Base-by-base conservation (phyloP, 1,284 basidiomycete species). In the Cryptococcus sp. region DNA sequence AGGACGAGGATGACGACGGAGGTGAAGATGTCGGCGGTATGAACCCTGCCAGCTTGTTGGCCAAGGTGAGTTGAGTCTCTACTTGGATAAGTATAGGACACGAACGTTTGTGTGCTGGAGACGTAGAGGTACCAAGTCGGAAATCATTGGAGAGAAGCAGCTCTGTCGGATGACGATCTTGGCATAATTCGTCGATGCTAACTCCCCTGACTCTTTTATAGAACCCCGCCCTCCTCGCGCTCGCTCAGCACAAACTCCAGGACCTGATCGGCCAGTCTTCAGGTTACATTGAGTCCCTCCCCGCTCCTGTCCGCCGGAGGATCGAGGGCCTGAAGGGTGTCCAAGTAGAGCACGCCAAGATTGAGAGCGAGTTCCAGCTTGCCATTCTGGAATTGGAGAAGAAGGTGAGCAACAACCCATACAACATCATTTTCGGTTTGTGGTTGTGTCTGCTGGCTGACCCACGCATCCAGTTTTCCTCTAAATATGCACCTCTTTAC, bases 351-450 rank as follows among this genome's bases (percentile, higher is more conserved):
- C 93, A 97, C 80, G 87, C 87, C 70, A 90, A 93, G 76, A 85
- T 98, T 57, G 92, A 97, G 79, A 89, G 89, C 73, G 86, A 94
- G 82, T 96, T 95, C 85, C 97, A 98, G 81, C 86, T 88, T 74
- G 95, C 98, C 80, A 92, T 93, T 73, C 84, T 97, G 58, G 93
- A 95, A 80, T 85, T 99, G 57, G 94, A 99, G 83, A 93, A 94
- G 83, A 96, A 96, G 83, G 91, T 91, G 66, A 50, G 84, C 59
- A 39, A 23, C n/a, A 11, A 26, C 25, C 5, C n/a, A 23, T 46
- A 46, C 10, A 13, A 17, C n/a, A 3, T 26, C 10, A 16, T 34
- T 13, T 13, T 34, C 29, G 2, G 29, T 44, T 10, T 19, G 8
- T 44, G 2, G 41, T 39, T 20, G 19, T 47, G 29, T 47, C 20